phyloP scores from a whole-genome alignment of 805 yeast species.

The Metschnikowia shivogae region DNA sequence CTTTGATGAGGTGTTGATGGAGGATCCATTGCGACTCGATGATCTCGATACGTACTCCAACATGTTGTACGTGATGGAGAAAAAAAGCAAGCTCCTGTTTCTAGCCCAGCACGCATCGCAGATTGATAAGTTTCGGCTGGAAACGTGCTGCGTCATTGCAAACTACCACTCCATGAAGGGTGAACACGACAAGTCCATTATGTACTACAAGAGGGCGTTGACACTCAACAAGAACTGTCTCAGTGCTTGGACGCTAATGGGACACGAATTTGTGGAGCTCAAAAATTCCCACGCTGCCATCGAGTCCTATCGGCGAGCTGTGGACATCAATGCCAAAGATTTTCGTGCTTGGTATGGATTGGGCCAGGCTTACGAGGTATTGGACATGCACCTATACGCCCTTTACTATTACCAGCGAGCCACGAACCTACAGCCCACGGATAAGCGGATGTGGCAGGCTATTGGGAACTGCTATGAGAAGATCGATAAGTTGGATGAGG shows the following conservation, averaged over 20 bases:
- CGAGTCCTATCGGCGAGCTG: conserved; percentile 89
- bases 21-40: conserved; percentile 84
- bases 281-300: conserved; percentile 97
- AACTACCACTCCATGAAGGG: conserved; percentile 88
- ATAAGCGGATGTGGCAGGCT: conserved; percentile 95
- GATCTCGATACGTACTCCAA: conserved; percentile 94
- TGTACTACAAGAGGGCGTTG: conserved; percentile 87
- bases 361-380: conserved; percentile 96
- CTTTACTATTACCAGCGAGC: conserved; percentile 90
- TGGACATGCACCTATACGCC: conserved; percentile 92
- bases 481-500: conserved; percentile 62
- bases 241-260: conserved; percentile 97
- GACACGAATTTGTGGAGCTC: conserved; percentile 95
- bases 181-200: conserved; percentile 92
- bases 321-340: conserved; percentile 82
- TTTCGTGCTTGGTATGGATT: conserved; percentile 98
- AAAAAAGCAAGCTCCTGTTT: conserved; percentile 74
- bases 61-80: conserved; percentile 90
- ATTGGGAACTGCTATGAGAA: conserved; percentile 86
- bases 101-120: conserved; percentile 81
- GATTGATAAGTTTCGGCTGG: conserved; percentile 85
- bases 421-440: conserved; percentile 80
- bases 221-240: conserved; percentile 74
- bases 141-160: conserved; percentile 91
- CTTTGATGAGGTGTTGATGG: conserved; percentile 67